Evolutionary conservation across 192 early-diverging fungal species (phyloP), one percentile per base, ranked within the genome.

Genomic region (Lunasporangiospora selenospora): DNA sequence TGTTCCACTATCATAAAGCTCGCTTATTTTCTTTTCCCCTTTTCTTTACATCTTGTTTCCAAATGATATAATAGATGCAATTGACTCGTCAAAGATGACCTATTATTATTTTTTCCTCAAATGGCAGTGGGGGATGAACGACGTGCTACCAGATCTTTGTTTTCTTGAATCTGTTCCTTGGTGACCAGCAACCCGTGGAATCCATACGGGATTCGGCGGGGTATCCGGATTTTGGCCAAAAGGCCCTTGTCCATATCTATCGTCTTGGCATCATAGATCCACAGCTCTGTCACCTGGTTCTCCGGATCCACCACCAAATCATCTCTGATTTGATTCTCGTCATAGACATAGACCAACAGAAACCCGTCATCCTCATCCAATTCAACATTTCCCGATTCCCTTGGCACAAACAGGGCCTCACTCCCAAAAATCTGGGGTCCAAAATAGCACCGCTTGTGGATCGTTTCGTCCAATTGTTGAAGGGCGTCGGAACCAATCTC

Each of bases 261-360:
- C 29, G 27, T 61, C 39, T 70, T 62, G 24, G 67, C 67, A 49
- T 70, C 58, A 61, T 43, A 70, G 37, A 70, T 56, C 67, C 67
- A 61, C 26, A 70, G 44, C 52, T 70, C 67, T 2, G 67, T 61
- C 24, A 53, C 43, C 37, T 70, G 67, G 16, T n/a, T n/a, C 12
- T n/a, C 33, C n/a, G 41, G 36, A 12, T 54, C n/a, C 58, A 44
- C 62, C 4, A 44, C 27, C 8, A 53, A 29, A 15, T 52, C 58
- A 8, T 70, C 31, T 18, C 56, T 45, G 38, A 61, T 42, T 39
- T 70, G 58, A 8, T 53, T 50, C 36, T 70, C 58, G 23, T 70
- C 67, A 15, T 70, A 70, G 24, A 62, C 45, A 43, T 70, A 70
- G 6, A 70, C 67, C 1, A 70, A 26, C 40, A 70, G 21, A 36